Conservation (phyloP, 2,329 filamentous ascomycete genomes). For the Coleophoma cylindrospora region DNA sequence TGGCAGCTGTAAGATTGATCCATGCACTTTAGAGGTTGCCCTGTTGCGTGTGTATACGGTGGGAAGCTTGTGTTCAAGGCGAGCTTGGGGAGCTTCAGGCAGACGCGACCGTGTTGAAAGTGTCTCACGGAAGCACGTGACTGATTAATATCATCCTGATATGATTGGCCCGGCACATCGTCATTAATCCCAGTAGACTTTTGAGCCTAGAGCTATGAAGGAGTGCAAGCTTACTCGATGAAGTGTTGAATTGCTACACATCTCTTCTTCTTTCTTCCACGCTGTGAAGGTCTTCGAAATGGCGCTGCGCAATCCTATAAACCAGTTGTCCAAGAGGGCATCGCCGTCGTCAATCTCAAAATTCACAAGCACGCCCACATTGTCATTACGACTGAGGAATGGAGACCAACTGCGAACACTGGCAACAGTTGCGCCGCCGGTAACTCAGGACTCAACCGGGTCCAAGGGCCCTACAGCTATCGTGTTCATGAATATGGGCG, state of each 20-base stretch:
- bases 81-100: not conserved
- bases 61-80: not conserved
- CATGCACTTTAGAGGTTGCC: not conserved
- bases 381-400: slow-evolving; percentile 30
- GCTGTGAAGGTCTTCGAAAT: slow-evolving; percentile 20
- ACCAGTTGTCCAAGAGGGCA: slow-evolving; percentile 22
- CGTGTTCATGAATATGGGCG: slow-evolving; percentile 99
- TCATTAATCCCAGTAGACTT: slow-evolving; percentile 6
- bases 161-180: not conserved
- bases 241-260: too few relatives aligned
- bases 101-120: not conserved
- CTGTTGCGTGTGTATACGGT: not conserved
- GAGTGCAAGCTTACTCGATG: too few relatives aligned
- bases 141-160: not conserved
- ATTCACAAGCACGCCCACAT: slow-evolving; percentile 23
- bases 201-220: too few relatives aligned
- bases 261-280: not conserved
- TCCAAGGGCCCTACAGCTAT: slow-evolving; percentile 87
- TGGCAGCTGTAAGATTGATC: not conserved
- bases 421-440: slow-evolving; percentile 66
- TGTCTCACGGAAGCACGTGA: not conserved
- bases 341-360: slow-evolving; percentile 19
- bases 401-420: slow-evolving; percentile 35
- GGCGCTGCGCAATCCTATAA: slow-evolving; percentile 33
- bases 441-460: slow-evolving; percentile 69